Conservation (phyloP, 768 basidiomycete species). For the Multifurca ochricompacta region DNA sequence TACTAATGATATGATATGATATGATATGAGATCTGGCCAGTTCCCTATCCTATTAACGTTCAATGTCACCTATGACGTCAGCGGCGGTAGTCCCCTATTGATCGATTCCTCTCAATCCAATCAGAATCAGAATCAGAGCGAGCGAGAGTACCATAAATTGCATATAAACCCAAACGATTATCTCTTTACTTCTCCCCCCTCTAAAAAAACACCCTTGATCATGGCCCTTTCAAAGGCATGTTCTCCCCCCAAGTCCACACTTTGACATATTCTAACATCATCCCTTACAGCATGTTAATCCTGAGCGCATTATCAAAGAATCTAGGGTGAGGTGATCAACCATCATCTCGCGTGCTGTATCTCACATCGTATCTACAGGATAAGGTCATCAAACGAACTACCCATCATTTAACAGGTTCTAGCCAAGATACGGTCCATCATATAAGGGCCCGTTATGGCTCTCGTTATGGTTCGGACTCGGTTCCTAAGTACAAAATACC, state of each 20-base stretch:
- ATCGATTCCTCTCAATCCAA: too few species aligned
- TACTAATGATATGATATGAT: too few species aligned
- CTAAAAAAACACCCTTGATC: background rate
- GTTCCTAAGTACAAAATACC: constrained; percentile 66
- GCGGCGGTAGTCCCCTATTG: too few species aligned
- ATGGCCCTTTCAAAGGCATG: constrained; percentile 21
- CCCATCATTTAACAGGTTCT: constrained; percentile 30
- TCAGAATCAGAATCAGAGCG: too few species aligned
- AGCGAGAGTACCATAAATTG: too few species aligned
- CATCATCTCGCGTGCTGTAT: background rate
- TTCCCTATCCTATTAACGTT: too few species aligned
- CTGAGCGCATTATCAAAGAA: constrained; percentile 16
- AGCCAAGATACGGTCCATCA: constrained; percentile 31
- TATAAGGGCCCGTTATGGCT: constrained; percentile 39
- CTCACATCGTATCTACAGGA: constrained; percentile 31
- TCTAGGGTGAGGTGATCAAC: background rate
- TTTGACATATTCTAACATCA: background rate
- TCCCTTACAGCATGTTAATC: constrained; percentile 14
- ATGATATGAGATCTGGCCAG: too few species aligned
- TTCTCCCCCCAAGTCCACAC: background rate
- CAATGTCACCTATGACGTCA: too few species aligned
- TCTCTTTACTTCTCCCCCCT: too few species aligned
- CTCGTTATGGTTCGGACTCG: constrained; percentile 57
- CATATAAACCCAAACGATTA: constrained; percentile 6
- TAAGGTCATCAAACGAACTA: constrained; percentile 29